Conservation (phyloP, 305 asterid species). For the Solanum hybrid region DNA sequence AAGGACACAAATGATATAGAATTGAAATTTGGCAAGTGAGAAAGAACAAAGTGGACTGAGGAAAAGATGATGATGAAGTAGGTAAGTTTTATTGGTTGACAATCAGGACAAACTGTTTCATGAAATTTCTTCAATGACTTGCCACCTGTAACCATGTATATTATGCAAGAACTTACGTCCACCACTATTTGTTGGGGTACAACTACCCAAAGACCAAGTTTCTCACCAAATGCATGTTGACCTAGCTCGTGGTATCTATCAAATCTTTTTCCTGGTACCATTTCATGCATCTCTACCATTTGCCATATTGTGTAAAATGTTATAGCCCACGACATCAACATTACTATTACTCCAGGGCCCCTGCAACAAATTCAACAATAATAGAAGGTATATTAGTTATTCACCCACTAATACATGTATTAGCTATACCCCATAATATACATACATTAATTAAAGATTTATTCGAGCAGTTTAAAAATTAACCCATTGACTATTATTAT, state of each 20-base stretch:
- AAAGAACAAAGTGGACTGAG: constrained; percentile 27
- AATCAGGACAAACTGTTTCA: background rate
- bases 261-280: constrained; percentile 8
- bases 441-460: background rate
- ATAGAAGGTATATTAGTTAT: background rate
- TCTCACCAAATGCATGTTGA: constrained; percentile 7
- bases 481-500: background rate
- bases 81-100: constrained; percentile 23
- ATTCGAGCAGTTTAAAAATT: background rate
- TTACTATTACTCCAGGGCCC: constrained; percentile 9
- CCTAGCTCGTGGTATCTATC: constrained; percentile 6
- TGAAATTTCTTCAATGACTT: constrained; percentile 13
- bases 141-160: constrained; percentile 20
- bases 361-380: background rate
- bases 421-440: background rate
- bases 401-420: background rate
- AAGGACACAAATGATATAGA: constrained; percentile 41
- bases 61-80: constrained; percentile 36
- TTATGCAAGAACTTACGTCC: constrained; percentile 4
- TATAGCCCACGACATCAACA: constrained; percentile 14
- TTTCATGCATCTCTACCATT: constrained; percentile 23
- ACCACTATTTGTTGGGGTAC: constrained; percentile 8
- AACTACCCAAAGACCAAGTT: constrained; percentile 3
- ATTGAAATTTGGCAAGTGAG: constrained; percentile 47
- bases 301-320: constrained; percentile 18